Evolutionary conservation across 2,329 filamentous ascomycete genomes (phyloP).

Genomic region (Stachybotrys chartarum): DNA sequence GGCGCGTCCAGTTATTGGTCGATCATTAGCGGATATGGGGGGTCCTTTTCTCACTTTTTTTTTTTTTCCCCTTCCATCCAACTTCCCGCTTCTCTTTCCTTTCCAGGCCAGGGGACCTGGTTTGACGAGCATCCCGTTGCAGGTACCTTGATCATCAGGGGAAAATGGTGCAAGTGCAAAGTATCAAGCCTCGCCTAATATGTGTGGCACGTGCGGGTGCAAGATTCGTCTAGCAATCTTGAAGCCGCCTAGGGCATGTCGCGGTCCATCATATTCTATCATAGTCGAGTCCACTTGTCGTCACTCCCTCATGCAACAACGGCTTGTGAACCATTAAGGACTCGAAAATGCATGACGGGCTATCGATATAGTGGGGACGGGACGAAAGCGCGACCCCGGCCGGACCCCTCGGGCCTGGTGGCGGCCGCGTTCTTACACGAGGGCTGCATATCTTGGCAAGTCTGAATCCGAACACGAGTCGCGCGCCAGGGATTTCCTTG

Average conservation of each 20-base stretch:
- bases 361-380: background rate
- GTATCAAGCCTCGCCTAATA: background rate
- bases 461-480: background rate
- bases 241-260: background rate
- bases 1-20: background rate
- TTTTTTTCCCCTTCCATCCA: background rate
- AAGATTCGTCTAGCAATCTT: conserved; percentile 13
- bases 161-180: background rate
- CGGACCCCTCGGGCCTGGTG: background rate
- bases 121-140: too few relatives aligned
- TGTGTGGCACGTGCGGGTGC: conserved; percentile 3
- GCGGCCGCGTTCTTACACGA: background rate
- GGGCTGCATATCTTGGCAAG: background rate
- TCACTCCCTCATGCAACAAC: background rate
- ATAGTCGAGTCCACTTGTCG: background rate
- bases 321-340: background rate
- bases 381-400: too few relatives aligned
- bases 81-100: background rate
- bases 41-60: background rate
- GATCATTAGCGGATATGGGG: background rate
- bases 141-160: background rate
- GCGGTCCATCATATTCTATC: background rate
- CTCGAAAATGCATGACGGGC: background rate
- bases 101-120: background rate
- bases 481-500: background rate